Evolutionary conservation across 176 grass and related monocot genomes (phyloP).

Genomic region (maize (Zea mays)): DNA sequence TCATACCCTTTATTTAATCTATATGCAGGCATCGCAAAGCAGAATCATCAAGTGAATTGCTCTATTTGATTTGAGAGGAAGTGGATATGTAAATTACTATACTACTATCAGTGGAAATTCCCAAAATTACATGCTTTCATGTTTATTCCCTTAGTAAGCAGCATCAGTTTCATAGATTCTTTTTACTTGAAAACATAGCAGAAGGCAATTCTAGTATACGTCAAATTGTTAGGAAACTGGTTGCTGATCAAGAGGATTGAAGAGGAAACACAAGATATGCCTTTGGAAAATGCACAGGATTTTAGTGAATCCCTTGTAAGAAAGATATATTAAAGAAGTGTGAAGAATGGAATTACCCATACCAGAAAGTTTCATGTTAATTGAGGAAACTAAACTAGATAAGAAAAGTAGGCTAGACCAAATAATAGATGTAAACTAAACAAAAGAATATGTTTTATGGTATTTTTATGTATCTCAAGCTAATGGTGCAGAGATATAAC

Average conservation of each 20-base stretch:
- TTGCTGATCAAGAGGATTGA: conserved; percentile 5
- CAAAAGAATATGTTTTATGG: neutral
- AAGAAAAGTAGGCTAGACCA: conserved; percentile 15
- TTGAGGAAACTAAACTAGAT: conserved; percentile 23
- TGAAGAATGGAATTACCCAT: neutral
- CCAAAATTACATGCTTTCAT: conserved; percentile 33
- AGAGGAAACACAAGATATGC: conserved; percentile 9
- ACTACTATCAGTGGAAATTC: conserved; percentile 29
- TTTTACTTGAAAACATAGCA: neutral
- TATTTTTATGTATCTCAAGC: neutral
- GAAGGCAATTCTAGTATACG: conserved; percentile 32
- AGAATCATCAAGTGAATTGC: conserved; percentile 68
- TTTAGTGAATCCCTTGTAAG: conserved; percentile 32
- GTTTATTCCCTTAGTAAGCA: conserved; percentile 34
- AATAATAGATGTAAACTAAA: neutral
- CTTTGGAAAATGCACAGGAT: conserved; percentile 1
- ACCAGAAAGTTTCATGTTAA: conserved; percentile 13
- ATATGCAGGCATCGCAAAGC: conserved; percentile 75
- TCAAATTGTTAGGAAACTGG: conserved; percentile 24
- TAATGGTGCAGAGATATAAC: neutral
- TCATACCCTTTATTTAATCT: conserved; percentile 29
- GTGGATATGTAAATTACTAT: conserved; percentile 26
- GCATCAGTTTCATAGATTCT: conserved; percentile 32
- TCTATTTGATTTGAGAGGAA: conserved; percentile 50
- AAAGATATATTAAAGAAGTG: conserved; percentile 13